Evolutionary conservation across 179 eudicot genomes (phyloP).

Genomic region (Patellifolia procumbens): DNA sequence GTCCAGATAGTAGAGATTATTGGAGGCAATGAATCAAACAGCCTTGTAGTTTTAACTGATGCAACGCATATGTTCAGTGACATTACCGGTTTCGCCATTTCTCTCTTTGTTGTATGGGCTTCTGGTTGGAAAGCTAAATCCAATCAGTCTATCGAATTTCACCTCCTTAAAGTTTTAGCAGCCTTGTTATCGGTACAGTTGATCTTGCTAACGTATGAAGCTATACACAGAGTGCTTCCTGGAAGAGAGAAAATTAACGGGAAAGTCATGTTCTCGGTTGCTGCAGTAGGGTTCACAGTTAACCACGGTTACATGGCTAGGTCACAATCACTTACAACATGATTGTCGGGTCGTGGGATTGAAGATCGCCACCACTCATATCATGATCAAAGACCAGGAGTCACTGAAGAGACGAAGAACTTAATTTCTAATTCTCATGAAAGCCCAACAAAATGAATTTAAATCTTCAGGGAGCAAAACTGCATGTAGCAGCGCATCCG

Average conservation of each 20-base stretch:
- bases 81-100: slow-evolving; percentile 43
- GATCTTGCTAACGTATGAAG: slow-evolving; percentile 59
- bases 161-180: slow-evolving; percentile 51
- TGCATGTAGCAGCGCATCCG: slow-evolving; percentile 51
- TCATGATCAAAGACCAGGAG: slow-evolving; percentile 27
- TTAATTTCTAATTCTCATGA: slow-evolving; percentile 33
- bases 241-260: slow-evolving; percentile 39
- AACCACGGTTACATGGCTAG: slow-evolving; percentile 41
- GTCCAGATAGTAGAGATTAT: slow-evolving; percentile 44
- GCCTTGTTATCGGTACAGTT: slow-evolving; percentile 55
- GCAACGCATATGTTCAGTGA: slow-evolving; percentile 50
- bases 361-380: slow-evolving; percentile 17
- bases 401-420: slow-evolving; percentile 24
- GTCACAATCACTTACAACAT: slow-evolving; percentile 37
- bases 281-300: slow-evolving; percentile 46
- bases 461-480: slow-evolving; percentile 56
- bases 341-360: slow-evolving; percentile 6
- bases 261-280: slow-evolving; percentile 48
- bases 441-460: slow-evolving; percentile 32
- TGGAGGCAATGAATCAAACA: slow-evolving; percentile 57
- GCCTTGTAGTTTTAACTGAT: slow-evolving; percentile 51
- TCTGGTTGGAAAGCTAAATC: slow-evolving; percentile 47
- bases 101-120: slow-evolving; percentile 44
- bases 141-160: slow-evolving; percentile 44
- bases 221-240: slow-evolving; percentile 38